Evolutionary conservation across 1,139 yeast genomes (phyloP), one percentile per base, ranked within the genome.

Genomic region (Scheffersomyces segobiensis): DNA sequence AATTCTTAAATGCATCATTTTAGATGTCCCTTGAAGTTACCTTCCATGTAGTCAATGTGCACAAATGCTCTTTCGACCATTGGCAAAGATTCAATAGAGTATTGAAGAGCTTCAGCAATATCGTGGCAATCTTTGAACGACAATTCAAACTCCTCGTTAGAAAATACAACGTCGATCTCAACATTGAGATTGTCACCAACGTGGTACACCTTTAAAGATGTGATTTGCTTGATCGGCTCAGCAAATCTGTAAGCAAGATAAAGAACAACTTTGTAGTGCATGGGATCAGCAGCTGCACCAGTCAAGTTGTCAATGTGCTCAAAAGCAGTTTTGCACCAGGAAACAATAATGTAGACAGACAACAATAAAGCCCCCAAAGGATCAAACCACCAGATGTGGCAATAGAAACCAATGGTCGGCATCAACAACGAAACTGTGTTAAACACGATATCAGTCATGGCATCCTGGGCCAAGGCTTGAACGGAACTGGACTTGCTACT

Each of bases 401-500:
- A 71, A 46, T 71, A 65, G 60, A 80, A 77, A 3, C 95, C 95
- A 0, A 83, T 50, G 0, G 88, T 64, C 0, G 96, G 96, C 81
- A 90, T 88, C 21, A 89, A 65, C 52, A 90, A 79, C 1, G 95
- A 89, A 50, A 89, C 88, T 1, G 82, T 67, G 71, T 69, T 69
- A 77, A 90, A 90, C 3, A 89, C 82, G 52, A 89, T 84, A 71
- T 90, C 96, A 0, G 93, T 89, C 73, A 82, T 78, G 0, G 96
- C 96, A 73, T 90, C 96, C 69, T 89, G 95, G 1, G 95, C 92
- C 57, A 90, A 75, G 0, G 96, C 96, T 68, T 86, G 89, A 1
- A 90, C 89, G 0, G 93, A 86, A 18, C 89, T 84, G 14, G 92
- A 87, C 20, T 80, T 76, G 61, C 89, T 83, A n/a, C 79, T 75